Percentiles rank a stretch among this genome's conserved stretches.
Conservation (phyloP, 768 basidiomycete species). For the Lepiota venenata region DNA sequence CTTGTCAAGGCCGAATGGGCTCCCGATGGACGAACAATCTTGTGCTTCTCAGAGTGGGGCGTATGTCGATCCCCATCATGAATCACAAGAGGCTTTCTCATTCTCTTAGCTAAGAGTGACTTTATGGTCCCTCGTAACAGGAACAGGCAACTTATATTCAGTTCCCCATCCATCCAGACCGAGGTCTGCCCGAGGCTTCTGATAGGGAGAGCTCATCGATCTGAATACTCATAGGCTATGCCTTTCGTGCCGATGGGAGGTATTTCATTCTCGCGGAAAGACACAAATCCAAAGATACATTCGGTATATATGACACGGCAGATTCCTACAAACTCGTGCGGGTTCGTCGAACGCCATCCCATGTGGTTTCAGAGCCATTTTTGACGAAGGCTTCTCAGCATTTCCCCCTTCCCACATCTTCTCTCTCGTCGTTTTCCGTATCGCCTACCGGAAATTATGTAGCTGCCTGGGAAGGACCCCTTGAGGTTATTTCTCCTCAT, state of each 20-base stretch:
- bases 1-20: slow-evolving; percentile 90
- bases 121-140: slow-evolving; percentile 79
- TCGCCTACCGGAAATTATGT: slow-evolving; percentile 76
- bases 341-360: slow-evolving; percentile 36
- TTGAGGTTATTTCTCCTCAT: slow-evolving; percentile 53
- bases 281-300: slow-evolving; percentile 84
- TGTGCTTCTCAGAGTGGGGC: slow-evolving; percentile 93
- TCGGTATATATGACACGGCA: slow-evolving; percentile 78
- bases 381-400: slow-evolving; percentile 47
- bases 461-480: slow-evolving; percentile 79
- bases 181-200: slow-evolving; percentile 42
- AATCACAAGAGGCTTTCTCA: neutral
- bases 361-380: neutral
- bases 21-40: slow-evolving; percentile 73
- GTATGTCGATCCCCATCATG: slow-evolving; percentile 46
- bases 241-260: slow-evolving; percentile 75
- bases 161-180: slow-evolving; percentile 77
- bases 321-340: slow-evolving; percentile 71
- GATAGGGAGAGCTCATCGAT: neutral
- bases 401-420: slow-evolving; percentile 75
- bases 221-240: slow-evolving; percentile 48
- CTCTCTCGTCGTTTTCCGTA: slow-evolving; percentile 65
- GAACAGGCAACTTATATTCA: slow-evolving; percentile 81
- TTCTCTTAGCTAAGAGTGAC: slow-evolving; percentile 72
- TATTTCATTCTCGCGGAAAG: slow-evolving; percentile 87